A percentile compares a stretch with the other conserved stretches of the same genome.
These are phyloP conservation scores for Pelargonium cotyledonis DNA, from an alignment of 441 rosid species.

Conservation along the genomic window DNA sequence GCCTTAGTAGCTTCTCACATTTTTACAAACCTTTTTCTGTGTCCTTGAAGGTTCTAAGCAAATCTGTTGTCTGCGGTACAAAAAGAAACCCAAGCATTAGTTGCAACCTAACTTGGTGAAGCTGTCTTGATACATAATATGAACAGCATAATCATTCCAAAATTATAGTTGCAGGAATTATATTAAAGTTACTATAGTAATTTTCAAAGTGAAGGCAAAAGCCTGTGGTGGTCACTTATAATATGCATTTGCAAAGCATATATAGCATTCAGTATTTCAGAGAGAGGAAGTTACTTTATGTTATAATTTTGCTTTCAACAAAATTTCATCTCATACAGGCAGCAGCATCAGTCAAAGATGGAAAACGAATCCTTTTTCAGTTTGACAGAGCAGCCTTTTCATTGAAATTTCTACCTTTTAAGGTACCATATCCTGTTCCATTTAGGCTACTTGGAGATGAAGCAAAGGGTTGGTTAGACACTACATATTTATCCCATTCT, in stretches of 20 bases:
- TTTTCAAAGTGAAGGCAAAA: too few species aligned
- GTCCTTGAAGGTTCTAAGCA: too few species aligned
- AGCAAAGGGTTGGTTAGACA: slow-evolving; percentile 92
- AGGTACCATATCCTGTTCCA: slow-evolving; percentile 93
- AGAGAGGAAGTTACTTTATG: neutral
- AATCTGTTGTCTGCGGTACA: too few species aligned
- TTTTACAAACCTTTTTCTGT: too few species aligned
- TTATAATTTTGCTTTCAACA: slow-evolving; percentile 1
- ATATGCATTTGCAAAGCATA: neutral
- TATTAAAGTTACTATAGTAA: too few species aligned
- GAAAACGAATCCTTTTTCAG: slow-evolving; percentile 55
- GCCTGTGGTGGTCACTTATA: too few species aligned
- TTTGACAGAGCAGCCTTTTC: slow-evolving; percentile 80
- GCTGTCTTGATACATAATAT: too few species aligned
- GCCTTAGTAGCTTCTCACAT: too few species aligned
- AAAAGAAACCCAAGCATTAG: too few species aligned
- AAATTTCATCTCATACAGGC: slow-evolving; percentile 39
- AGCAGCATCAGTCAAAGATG: slow-evolving; percentile 59
- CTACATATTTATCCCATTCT: slow-evolving; percentile 67
- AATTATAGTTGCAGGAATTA: too few species aligned
- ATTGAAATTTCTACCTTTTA: slow-evolving; percentile 72
- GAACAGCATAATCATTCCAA: too few species aligned
- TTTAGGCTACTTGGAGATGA: slow-evolving; percentile 94
- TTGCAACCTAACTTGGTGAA: too few species aligned
- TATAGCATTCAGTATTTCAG: neutral